A percentile compares a stretch with the other conserved stretches of the same genome.
Conservation (phyloP, 2,329 filamentous ascomycete species). For the Sarocladium oryzae region DNA sequence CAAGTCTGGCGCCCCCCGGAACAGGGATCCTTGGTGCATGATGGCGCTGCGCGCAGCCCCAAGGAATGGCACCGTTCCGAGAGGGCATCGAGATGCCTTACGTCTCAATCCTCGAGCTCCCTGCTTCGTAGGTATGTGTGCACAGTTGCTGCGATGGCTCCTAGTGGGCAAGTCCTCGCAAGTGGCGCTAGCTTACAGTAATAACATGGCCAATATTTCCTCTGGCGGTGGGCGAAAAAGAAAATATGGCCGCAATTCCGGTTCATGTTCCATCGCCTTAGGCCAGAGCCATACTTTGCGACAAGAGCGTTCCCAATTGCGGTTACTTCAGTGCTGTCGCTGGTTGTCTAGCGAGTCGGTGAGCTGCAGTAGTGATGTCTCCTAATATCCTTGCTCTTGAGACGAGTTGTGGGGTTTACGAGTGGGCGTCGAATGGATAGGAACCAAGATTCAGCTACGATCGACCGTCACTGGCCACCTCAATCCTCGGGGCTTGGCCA, state of each 20-base stretch:
- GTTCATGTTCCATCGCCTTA: background rate
- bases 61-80: conserved; percentile 2
- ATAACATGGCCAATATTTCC: background rate
- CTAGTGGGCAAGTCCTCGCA: background rate
- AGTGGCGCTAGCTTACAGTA: background rate
- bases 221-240: background rate
- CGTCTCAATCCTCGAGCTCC: background rate
- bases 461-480: conserved; percentile 4
- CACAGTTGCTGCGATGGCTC: too few relatives aligned
- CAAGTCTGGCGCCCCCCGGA: background rate
- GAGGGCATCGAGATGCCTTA: conserved; percentile 5
- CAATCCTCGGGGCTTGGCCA: conserved; percentile 8
- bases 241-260: too few relatives aligned
- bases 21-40: conserved; percentile 1
- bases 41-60: conserved; percentile 4
- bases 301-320: background rate
- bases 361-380: background rate
- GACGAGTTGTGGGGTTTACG: background rate
- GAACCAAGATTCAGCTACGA: conserved; percentile 9
- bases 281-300: background rate
- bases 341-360: background rate
- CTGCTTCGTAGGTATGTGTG: too few relatives aligned
- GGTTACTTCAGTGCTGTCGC: background rate
- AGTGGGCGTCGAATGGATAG: conserved; percentile 1
- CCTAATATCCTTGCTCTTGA: background rate